These are phyloP conservation scores for Vaucheria bursata DNA, from an alignment of 352 stramenopile genomes.

Conservation along the genomic window DNA sequence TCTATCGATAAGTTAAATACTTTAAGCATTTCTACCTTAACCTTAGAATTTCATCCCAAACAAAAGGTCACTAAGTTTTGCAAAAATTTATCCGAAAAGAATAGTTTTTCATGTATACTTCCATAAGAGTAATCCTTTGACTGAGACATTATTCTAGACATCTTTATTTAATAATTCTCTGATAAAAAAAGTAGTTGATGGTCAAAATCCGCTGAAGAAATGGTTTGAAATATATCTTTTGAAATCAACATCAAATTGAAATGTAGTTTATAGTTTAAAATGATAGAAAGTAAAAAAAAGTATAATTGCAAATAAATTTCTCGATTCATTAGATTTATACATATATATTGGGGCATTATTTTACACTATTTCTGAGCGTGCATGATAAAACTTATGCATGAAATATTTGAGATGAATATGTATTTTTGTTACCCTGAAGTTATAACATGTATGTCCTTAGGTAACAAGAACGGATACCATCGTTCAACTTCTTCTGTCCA, in stretches of 20 bases:
- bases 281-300: background rate
- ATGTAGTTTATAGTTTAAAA: background rate
- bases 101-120: too few species aligned
- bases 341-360: background rate
- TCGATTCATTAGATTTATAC: background rate
- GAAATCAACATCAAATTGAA: background rate
- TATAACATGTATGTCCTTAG: background rate
- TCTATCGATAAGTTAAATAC: background rate
- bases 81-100: too few species aligned
- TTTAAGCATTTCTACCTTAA: too few species aligned
- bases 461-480: conserved; percentile 31
- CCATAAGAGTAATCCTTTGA: background rate
- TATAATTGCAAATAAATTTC: background rate
- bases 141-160: too few species aligned
- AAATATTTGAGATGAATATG: background rate
- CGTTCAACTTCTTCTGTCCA: conserved; percentile 50
- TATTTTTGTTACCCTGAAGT: background rate
- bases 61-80: too few species aligned
- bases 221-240: background rate
- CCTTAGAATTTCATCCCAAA: too few species aligned
- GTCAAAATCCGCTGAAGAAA: too few species aligned
- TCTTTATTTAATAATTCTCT: too few species aligned
- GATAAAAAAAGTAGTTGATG: too few species aligned
- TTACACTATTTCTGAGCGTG: background rate
- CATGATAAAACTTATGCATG: background rate